Base-by-base conservation (phyloP, 163 green algal species). In the Smithsoniella earleae region DNA sequence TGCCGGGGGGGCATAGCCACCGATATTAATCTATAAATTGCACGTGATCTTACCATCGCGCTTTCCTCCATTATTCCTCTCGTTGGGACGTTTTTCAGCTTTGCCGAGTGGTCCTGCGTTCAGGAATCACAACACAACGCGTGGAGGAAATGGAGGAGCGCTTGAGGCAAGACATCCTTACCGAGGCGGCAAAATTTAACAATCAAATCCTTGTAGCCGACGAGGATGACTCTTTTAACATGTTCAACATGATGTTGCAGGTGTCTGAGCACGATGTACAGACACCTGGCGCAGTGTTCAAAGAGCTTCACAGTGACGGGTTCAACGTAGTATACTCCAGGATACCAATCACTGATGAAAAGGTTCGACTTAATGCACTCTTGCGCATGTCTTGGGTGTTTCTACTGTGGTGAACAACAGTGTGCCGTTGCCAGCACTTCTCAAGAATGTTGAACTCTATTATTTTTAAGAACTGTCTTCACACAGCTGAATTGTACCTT, bases 331-430 rank as follows among this genome's bases (percentile, higher is more conserved):
- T 95, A 73, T 98, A 97, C 81, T 78, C 89, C 52, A 81, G 92
- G 0, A 84, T 98, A 30, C 92, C 92, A 20, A 85, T 98, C 36
- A 98, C 92, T 0, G 92, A 98, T 66, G 92, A 98, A 79, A 97
- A 97, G 82, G 91, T 89, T 13, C 90, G 92, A 43, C 95, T 95
- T 79, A 86, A 89, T 73, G 34, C 73, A 46, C 49, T n/a, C n/a
- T n/a, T n/a, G n/a, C n/a, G n/a, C n/a, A n/a, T n/a, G n/a, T n/a
- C n/a, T n/a, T n/a, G n/a, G n/a, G n/a, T n/a, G n/a, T n/a, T n/a
- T n/a, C n/a, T n/a, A n/a, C n/a, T n/a, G n/a, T n/a, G n/a, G n/a
- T n/a, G n/a, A n/a, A n/a, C n/a, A n/a, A n/a, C n/a, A n/a, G n/a
- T n/a, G n/a, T n/a, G n/a, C n/a, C n/a, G n/a, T n/a, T n/a, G n/a